phyloP scores from a whole-genome alignment of 352 stramenopile species.

The Globisporangium heterothallicum region DNA sequence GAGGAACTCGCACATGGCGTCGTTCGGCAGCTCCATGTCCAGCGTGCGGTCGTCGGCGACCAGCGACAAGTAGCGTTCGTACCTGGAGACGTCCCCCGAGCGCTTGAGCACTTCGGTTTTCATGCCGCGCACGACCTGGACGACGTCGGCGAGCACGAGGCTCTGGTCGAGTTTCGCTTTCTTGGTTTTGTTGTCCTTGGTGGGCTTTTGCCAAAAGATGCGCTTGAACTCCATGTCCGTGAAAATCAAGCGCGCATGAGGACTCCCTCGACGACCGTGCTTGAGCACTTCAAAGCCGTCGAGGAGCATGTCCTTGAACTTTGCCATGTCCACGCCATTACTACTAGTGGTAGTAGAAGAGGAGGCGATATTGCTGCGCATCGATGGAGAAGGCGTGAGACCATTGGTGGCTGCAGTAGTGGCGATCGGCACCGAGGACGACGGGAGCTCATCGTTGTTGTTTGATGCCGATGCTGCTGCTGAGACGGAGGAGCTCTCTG shows the following conservation, averaged over 20 bases:
- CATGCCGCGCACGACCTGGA: constrained; percentile 71
- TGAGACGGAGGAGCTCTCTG: constrained; percentile 1
- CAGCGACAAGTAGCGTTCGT: constrained; percentile 72
- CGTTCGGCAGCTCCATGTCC: constrained; percentile 55
- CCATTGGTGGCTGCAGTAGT: not conserved
- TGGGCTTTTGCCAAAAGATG: constrained; percentile 76
- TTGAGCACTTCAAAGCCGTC: constrained; percentile 75
- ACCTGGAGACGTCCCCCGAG: constrained; percentile 55
- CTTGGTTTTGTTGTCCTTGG: constrained; percentile 46
- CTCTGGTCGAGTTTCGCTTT: constrained; percentile 67
- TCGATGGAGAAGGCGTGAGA: not conserved
- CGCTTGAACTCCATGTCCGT: constrained; percentile 71
- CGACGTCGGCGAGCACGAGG: constrained; percentile 53
- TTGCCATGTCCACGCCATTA: constrained; percentile 35
- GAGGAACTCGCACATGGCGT: constrained; percentile 52
- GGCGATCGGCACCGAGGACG: not conserved
- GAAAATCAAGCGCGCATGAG: constrained; percentile 62
- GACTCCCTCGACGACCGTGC: constrained; percentile 57
- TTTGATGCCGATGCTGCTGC: constrained; percentile 7
- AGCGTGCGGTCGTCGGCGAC: constrained; percentile 63
- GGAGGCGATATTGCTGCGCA: not conserved
- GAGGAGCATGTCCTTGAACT: constrained; percentile 58
- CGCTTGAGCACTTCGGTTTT: constrained; percentile 77
- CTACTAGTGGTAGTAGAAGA: constrained; percentile 5
- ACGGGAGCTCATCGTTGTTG: constrained; percentile 13